These are phyloP conservation scores for Aristolochia californica DNA, from an alignment of 164 flowering plant species.

Conservation along the genomic window DNA sequence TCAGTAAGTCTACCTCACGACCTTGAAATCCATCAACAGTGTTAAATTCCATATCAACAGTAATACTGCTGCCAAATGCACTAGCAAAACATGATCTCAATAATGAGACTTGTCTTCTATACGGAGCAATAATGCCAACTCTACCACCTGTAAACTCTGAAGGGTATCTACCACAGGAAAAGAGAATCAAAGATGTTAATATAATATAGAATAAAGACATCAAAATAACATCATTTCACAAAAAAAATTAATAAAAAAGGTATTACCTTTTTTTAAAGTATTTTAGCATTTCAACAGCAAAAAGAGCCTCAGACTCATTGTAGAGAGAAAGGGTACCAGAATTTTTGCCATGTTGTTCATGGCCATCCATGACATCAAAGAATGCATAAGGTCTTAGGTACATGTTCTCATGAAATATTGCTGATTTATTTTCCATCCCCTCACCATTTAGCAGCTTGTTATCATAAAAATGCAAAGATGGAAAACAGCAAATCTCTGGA, in stretches of 20 bases:
- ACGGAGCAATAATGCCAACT: constrained; percentile 88
- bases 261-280: constrained; percentile 62
- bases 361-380: constrained; percentile 79
- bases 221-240: neutral
- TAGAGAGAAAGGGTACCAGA: constrained; percentile 55
- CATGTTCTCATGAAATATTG: constrained; percentile 56
- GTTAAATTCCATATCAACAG: constrained; percentile 75
- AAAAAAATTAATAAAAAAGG: neutral
- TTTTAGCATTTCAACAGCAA: constrained; percentile 66
- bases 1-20: constrained; percentile 83
- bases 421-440: constrained; percentile 38
- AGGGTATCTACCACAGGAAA: constrained; percentile 40
- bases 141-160: constrained; percentile 65
- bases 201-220: neutral
- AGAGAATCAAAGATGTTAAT: neutral
- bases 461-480: constrained; percentile 87
- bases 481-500: constrained; percentile 90
- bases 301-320: constrained; percentile 80
- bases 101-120: constrained; percentile 70
- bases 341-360: constrained; percentile 52
- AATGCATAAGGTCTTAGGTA: constrained; percentile 81
- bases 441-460: constrained; percentile 68
- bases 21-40: constrained; percentile 99
- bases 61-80: constrained; percentile 61
- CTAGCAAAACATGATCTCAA: constrained; percentile 65